Percentiles rank a stretch among this genome's conserved stretches.
Conservation (phyloP, 176 grass and related monocot genomes). For the Tillandsia fasciculata region DNA sequence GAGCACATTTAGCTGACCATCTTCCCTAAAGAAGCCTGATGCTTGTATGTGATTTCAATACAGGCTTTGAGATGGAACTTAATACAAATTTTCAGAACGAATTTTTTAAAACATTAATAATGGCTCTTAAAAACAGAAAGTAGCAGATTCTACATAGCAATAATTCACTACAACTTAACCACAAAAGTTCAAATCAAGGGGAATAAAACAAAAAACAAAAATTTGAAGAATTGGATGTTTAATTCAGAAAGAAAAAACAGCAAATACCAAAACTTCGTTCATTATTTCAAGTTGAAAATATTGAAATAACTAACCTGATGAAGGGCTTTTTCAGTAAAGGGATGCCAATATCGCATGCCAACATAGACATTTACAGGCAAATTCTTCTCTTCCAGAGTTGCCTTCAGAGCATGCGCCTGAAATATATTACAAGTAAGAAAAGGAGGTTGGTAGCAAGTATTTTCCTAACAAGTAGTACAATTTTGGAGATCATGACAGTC, state of each 20-base stretch:
- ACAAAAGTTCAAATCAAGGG: neutral
- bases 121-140: neutral
- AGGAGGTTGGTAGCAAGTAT: neutral
- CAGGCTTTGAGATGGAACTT: neutral
- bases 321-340: slow-evolving; percentile 86
- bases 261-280: neutral
- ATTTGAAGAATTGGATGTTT: neutral
- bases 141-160: neutral
- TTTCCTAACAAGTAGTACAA: neutral
- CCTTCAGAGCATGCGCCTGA: slow-evolving; percentile 77
- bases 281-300: neutral
- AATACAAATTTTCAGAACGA: neutral
- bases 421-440: slow-evolving; percentile 16
- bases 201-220: neutral
- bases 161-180: slow-evolving; percentile 1
- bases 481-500: neutral
- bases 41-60: neutral
- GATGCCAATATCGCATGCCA: slow-evolving; percentile 97
- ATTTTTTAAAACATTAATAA: neutral
- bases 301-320: slow-evolving; percentile 44
- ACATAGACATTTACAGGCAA: slow-evolving; percentile 79
- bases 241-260: neutral
- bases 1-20: no score
- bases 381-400: slow-evolving; percentile 55
- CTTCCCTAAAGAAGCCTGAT: no score